Percentiles rank a stretch among this genome's conserved stretches.
Evolutionary conservation across 371 early-diverging fungal species (phyloP).

Genomic region (Mucor sp.): DNA sequence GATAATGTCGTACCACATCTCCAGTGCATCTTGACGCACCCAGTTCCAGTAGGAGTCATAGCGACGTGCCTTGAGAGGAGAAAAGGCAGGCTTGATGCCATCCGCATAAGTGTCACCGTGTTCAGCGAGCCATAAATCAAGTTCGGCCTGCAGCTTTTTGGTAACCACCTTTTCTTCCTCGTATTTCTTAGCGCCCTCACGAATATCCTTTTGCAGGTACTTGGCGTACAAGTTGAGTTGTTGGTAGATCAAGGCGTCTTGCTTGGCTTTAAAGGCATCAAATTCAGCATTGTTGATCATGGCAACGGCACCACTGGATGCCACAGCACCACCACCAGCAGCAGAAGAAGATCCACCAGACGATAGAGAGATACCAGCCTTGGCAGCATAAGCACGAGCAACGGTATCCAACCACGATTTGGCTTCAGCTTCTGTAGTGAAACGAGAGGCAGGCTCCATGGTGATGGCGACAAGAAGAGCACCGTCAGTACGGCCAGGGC

Average conservation of each 20-base stretch:
- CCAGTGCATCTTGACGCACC: constrained; percentile 92
- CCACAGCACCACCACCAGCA: constrained; percentile 50
- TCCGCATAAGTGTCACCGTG: constrained; percentile 88
- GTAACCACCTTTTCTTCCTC: constrained; percentile 71
- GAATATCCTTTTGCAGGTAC: constrained; percentile 86
- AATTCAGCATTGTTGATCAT: constrained; percentile 91
- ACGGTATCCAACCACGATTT: constrained; percentile 85
- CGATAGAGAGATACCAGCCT: constrained; percentile 75
- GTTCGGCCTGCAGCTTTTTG: constrained; percentile 75
- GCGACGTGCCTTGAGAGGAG: constrained; percentile 80
- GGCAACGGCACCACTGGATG: constrained; percentile 62
- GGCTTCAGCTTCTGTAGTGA: constrained; percentile 84
- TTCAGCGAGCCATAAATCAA: constrained; percentile 89
- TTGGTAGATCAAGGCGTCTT: constrained; percentile 77
- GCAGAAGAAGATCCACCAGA: constrained; percentile 72
- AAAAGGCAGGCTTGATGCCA: constrained; percentile 87
- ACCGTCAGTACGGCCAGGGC: constrained; percentile 82
- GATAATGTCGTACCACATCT: constrained; percentile 90
- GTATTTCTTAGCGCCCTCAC: constrained; percentile 74
- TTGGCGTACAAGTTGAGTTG: constrained; percentile 89
- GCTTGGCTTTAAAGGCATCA: constrained; percentile 79
- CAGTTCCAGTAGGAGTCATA: constrained; percentile 98
- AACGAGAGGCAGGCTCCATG: constrained; percentile 85
- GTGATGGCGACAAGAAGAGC: constrained; percentile 82
- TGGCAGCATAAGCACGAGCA: constrained; percentile 80